phyloP scores from a whole-genome alignment of 108 stramenopile genomes.

The Stephanodiscus triporus region DNA sequence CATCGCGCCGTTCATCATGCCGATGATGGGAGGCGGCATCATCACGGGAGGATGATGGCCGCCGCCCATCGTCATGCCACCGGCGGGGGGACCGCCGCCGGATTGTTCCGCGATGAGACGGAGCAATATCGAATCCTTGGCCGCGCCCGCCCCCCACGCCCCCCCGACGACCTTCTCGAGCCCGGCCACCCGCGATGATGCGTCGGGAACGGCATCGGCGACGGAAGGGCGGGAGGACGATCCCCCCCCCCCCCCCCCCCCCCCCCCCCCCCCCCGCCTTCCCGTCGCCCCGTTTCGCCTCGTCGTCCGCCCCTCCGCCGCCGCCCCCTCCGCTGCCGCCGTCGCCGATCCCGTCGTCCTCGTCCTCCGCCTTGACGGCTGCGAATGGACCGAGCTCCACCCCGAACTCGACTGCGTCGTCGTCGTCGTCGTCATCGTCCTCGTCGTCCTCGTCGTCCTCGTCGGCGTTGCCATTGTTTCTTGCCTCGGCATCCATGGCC shows the following conservation, averaged over 20 bases:
- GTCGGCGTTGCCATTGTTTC: slow-evolving; percentile 31
- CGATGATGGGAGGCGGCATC: slow-evolving; percentile 12
- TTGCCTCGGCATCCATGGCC: neutral
- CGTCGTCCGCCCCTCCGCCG: slow-evolving; percentile 1
- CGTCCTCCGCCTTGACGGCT: slow-evolving; percentile 16
- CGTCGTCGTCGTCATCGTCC: slow-evolving; percentile 34
- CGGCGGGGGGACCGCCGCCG: slow-evolving; percentile 17
- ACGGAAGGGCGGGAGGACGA: neutral
- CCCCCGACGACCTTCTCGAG: slow-evolving; percentile 60
- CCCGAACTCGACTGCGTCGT: slow-evolving; percentile 34
- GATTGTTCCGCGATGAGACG: slow-evolving; percentile 79
- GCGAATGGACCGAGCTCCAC: slow-evolving; percentile 34
- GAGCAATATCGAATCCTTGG: slow-evolving; percentile 69
- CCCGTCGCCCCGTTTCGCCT: neutral
- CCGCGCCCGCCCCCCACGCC: slow-evolving; percentile 88
- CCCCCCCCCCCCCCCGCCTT: neutral
- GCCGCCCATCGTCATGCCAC: slow-evolving; percentile 11
- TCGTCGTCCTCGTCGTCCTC: slow-evolving; percentile 21
- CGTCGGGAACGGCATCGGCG: neutral
- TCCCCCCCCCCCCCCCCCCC: neutral
- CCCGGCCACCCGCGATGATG: neutral
- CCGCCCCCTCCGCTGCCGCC: slow-evolving; percentile 3
- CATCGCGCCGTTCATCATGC: slow-evolving; percentile 14
- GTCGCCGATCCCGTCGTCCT: too few relatives aligned
- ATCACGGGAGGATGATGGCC: slow-evolving; percentile 7